Percentiles rank a stretch among this genome's conserved stretches.
Conservation (phyloP, 371 early-diverging fungal species). For the Funneliformis caledonium region DNA sequence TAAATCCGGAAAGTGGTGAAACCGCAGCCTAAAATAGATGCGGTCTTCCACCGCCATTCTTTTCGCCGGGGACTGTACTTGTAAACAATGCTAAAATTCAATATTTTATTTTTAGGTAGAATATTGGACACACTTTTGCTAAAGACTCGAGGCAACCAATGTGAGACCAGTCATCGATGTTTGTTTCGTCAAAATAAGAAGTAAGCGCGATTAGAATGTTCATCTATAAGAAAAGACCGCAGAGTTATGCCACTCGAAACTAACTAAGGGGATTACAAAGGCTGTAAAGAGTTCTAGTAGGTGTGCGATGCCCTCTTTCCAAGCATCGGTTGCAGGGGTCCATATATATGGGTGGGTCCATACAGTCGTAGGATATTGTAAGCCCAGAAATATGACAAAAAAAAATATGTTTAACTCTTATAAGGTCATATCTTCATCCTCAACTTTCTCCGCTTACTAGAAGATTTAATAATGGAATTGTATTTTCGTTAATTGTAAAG, state of each 20-base stretch:
- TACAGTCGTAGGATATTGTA: slow-evolving; percentile 30
- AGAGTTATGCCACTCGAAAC: slow-evolving; percentile 25
- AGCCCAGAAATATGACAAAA: slow-evolving; percentile 14
- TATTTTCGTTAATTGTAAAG: too few relatives aligned
- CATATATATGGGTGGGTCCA: slow-evolving; percentile 27
- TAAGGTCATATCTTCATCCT: not conserved
- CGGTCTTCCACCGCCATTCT: too few relatives aligned
- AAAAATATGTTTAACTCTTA: not conserved
- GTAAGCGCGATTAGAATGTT: slow-evolving; percentile 31
- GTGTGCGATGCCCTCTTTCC: slow-evolving; percentile 20
- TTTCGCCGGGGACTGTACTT: too few relatives aligned
- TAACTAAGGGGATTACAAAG: slow-evolving; percentile 28
- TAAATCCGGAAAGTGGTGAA: too few relatives aligned
- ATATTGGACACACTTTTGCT: slow-evolving; percentile 11
- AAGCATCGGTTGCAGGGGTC: slow-evolving; percentile 26
- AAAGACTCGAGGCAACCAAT: slow-evolving; percentile 35
- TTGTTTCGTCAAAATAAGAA: slow-evolving; percentile 33
- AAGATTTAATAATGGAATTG: not conserved
- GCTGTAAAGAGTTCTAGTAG: slow-evolving; percentile 15
- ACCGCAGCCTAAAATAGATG: too few relatives aligned
- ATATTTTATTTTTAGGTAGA: too few relatives aligned
- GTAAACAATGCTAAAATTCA: too few relatives aligned
- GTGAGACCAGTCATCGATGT: slow-evolving; percentile 30
- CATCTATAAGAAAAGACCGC: slow-evolving; percentile 24
- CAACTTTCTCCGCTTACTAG: not conserved